Evolutionary conservation across 2,329 filamentous ascomycete species (phyloP).

Genomic region (Leptographium lundbergii): DNA sequence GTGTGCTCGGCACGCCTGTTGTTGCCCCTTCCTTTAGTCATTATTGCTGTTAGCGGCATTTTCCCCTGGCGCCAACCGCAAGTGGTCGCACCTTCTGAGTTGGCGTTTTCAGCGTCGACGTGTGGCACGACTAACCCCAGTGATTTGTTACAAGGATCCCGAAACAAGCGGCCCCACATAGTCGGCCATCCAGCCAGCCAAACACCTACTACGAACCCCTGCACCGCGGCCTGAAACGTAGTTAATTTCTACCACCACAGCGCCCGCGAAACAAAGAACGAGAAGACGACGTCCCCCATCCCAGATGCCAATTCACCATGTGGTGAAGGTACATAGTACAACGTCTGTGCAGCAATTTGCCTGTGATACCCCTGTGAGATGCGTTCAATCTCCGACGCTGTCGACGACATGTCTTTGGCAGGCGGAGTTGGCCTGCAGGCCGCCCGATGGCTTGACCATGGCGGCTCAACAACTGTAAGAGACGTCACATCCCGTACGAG

Average conservation of each 20-base stretch:
- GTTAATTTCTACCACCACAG: slow-evolving; percentile 9
- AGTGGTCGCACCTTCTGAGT: too few relatives aligned
- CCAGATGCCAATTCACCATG: too few relatives aligned
- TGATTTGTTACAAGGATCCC: background rate
- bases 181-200: background rate
- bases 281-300: too few relatives aligned
- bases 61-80: background rate
- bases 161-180: background rate
- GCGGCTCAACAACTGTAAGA: background rate
- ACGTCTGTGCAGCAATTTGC: background rate
- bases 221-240: slow-evolving; percentile 8
- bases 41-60: background rate
- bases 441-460: background rate
- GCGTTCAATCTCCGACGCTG: background rate
- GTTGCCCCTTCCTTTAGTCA: background rate
- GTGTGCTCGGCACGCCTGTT: background rate
- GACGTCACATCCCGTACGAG: too few relatives aligned
- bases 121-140: background rate
- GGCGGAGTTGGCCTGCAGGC: background rate
- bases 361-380: background rate
- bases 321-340: background rate
- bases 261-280: background rate
- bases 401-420: background rate
- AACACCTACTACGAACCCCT: background rate
- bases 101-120: background rate